These are phyloP conservation scores for Pythium volutum DNA, from an alignment of 352 stramenopile genomes.

Conservation along the genomic window DNA sequence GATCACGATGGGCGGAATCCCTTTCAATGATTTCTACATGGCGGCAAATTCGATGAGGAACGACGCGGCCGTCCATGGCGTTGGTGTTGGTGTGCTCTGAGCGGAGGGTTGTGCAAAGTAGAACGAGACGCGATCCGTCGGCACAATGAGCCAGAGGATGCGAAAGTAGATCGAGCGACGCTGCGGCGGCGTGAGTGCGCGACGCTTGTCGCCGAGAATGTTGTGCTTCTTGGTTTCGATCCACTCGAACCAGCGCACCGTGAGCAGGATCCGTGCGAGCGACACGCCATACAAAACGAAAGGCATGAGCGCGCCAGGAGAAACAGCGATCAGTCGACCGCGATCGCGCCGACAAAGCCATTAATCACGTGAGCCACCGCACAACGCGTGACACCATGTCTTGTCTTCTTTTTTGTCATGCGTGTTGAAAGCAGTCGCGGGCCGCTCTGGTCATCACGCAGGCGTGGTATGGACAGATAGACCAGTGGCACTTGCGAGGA, in stretches of 20 bases:
- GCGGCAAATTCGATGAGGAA: constrained; percentile 47
- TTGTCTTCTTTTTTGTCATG: neutral
- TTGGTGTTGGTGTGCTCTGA: no score
- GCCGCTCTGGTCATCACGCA: no score
- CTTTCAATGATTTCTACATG: no score
- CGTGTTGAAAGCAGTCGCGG: no score
- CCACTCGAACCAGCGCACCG: constrained; percentile 80
- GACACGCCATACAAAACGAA: constrained; percentile 40
- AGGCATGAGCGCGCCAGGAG: constrained; percentile 6
- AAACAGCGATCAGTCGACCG: constrained; percentile 29
- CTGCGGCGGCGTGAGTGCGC: constrained; percentile 40
- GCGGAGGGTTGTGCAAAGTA: constrained; percentile 31
- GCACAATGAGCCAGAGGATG: constrained; percentile 62
- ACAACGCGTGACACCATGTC: constrained; percentile 19
- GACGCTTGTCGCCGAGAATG: constrained; percentile 63
- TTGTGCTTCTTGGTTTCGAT: constrained; percentile 65
- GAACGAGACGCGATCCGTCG: constrained; percentile 68
- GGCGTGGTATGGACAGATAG: no score
- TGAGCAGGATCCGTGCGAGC: constrained; percentile 53
- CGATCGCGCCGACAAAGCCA: constrained; percentile 69
- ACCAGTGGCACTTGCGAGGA: no score
- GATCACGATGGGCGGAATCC: no score
- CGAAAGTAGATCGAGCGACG: constrained; percentile 48
- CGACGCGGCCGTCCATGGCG: no score
- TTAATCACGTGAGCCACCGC: constrained; percentile 75